Evolutionary conservation across 306 rosid genomes (phyloP).

Genomic region (Rosa lucieae): DNA sequence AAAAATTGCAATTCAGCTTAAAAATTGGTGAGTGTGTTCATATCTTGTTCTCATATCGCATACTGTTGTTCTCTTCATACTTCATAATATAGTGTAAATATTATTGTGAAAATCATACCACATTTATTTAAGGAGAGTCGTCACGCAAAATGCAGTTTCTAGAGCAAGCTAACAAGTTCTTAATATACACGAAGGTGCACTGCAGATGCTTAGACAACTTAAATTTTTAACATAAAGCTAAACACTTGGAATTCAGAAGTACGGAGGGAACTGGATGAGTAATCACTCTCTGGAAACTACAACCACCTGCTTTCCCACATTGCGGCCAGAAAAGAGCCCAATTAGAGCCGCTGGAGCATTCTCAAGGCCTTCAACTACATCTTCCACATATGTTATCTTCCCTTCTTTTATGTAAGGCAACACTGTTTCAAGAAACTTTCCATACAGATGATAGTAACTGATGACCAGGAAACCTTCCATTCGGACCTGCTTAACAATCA

Average conservation of each 20-base stretch:
- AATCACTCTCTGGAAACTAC: background rate
- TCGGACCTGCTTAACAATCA: background rate
- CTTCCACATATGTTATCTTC: background rate
- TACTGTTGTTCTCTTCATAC: no score
- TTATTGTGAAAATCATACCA: background rate
- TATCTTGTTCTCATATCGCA: no score
- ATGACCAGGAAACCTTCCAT: background rate
- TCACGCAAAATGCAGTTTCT: background rate
- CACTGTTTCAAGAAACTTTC: background rate
- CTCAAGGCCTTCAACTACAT: background rate
- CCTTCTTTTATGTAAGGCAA: conserved; percentile 8
- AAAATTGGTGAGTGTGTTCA: no score
- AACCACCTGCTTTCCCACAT: background rate
- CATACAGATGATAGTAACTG: background rate
- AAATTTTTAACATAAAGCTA: background rate
- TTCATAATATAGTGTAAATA: no score
- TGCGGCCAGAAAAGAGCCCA: background rate
- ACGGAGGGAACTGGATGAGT: background rate
- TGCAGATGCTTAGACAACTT: background rate
- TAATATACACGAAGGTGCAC: background rate
- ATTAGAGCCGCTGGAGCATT: background rate
- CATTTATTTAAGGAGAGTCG: background rate
- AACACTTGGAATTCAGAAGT: background rate
- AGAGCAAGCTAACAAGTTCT: background rate
- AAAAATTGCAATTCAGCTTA: no score